phyloP scores from a whole-genome alignment of 805 yeast species.

The Pichia kluyveri region DNA sequence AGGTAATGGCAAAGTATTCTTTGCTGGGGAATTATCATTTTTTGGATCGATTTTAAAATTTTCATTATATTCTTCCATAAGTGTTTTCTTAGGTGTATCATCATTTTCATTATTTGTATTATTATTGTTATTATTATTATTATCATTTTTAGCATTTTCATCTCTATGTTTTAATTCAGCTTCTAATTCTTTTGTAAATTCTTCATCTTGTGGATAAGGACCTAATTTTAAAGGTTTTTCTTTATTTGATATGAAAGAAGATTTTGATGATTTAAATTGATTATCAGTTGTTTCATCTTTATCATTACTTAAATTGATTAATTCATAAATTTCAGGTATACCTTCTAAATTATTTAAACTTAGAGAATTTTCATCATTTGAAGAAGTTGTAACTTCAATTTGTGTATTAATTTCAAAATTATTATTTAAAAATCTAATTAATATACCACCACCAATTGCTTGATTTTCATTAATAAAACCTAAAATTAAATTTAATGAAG shows the following conservation, averaged over 20 bases:
- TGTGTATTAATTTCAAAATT: slow-evolving; percentile 50
- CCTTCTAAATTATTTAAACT: slow-evolving; percentile 35
- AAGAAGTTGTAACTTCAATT: slow-evolving; percentile 27
- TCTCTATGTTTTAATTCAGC: slow-evolving; percentile 77
- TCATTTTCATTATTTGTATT: too few species aligned
- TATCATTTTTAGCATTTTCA: slow-evolving; percentile 30
- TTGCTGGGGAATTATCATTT: slow-evolving; percentile 58
- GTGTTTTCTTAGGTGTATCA: slow-evolving; percentile 27
- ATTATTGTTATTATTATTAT: slow-evolving; percentile 1
- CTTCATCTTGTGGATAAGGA: slow-evolving; percentile 77
- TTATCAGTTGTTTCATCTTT: slow-evolving; percentile 9
- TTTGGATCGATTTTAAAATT: slow-evolving; percentile 43
- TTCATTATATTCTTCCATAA: slow-evolving; percentile 60
- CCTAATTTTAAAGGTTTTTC: slow-evolving; percentile 74
- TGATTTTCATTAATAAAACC: slow-evolving; percentile 89
- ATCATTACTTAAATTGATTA: slow-evolving; percentile 24
- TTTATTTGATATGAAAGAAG: slow-evolving; percentile 31
- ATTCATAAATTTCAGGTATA: slow-evolving; percentile 33
- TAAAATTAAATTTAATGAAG: slow-evolving; percentile 74
- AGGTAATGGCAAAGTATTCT: slow-evolving; percentile 79
- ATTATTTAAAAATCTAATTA: slow-evolving; percentile 80
- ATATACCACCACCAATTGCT: slow-evolving; percentile 80
- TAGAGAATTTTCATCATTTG: slow-evolving; percentile 27
- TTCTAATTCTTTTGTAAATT: slow-evolving; percentile 74
- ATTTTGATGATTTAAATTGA: slow-evolving; percentile 28